These are phyloP conservation scores for Endogone sp. DNA, from an alignment of 192 early-diverging fungal species.

Conservation along the genomic window DNA sequence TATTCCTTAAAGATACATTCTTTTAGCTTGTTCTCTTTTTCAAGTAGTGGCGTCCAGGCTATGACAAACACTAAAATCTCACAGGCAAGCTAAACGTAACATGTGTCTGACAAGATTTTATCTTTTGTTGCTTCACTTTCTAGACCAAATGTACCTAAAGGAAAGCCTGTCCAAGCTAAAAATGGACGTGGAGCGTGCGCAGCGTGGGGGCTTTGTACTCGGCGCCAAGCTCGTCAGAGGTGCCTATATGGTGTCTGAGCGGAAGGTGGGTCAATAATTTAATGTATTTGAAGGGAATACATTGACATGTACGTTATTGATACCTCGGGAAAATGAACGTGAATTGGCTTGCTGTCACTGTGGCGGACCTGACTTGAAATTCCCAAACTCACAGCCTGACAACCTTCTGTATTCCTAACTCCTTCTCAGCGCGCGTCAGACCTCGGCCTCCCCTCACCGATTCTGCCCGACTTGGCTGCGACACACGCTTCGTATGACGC, in stretches of 20 bases:
- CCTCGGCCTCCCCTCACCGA: conserved; percentile 72
- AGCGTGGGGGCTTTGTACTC: conserved; percentile 70
- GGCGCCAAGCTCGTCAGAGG: conserved; percentile 74
- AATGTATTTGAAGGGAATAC: too few species aligned
- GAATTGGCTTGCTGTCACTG: too few species aligned
- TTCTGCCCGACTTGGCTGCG: conserved; percentile 70
- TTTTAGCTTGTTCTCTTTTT: conserved; percentile 1
- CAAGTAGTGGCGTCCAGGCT: not conserved
- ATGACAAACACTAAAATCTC: too few species aligned
- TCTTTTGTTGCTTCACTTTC: not conserved
- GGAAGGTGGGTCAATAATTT: conserved; percentile 29
- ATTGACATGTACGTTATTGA: too few species aligned
- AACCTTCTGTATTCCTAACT: not conserved
- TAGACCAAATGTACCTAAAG: conserved; percentile 87
- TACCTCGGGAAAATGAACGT: too few species aligned
- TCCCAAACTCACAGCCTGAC: not conserved
- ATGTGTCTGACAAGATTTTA: not conserved
- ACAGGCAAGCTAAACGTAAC: too few species aligned
- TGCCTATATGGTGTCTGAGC: conserved; percentile 51
- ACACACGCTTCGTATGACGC: conserved; percentile 84
- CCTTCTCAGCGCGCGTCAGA: conserved; percentile 53
- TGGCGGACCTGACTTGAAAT: not conserved
- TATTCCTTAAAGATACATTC: not conserved
- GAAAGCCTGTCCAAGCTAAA: conserved; percentile 57
- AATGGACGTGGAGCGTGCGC: conserved; percentile 60